Evolutionary conservation across 257 asterid genomes (phyloP).

Genomic region (Solanum chmielewskii): DNA sequence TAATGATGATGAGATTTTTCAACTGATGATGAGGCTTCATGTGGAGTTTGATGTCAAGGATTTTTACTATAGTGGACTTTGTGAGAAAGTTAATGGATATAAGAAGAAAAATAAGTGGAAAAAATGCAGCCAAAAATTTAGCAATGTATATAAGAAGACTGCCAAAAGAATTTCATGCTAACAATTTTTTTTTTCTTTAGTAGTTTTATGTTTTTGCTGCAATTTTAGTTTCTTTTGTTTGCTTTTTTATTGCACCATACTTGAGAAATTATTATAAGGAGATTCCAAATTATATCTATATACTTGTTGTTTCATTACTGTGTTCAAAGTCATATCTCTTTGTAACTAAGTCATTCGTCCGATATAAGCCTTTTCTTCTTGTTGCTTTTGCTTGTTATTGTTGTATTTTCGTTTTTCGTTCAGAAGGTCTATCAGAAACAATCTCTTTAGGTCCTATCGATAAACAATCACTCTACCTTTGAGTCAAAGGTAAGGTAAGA

Average conservation of each 20-base stretch:
- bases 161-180: conserved; percentile 17
- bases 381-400: not conserved
- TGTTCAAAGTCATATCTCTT: not conserved
- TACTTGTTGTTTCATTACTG: not conserved
- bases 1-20: conserved; percentile 17
- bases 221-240: conserved; percentile 1
- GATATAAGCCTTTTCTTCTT: not conserved
- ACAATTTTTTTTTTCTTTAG: not conserved
- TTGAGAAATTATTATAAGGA: not conserved
- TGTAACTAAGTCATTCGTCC: not conserved
- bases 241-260: conserved; percentile 19
- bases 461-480: not conserved
- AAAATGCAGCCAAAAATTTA: conserved; percentile 8
- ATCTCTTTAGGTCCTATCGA: no score
- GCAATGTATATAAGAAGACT: conserved; percentile 8
- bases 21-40: conserved; percentile 14
- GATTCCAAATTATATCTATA: not conserved
- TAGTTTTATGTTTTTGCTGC: conserved; percentile 24
- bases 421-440: no score
- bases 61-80: conserved; percentile 34
- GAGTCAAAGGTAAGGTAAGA: not conserved
- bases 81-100: conserved; percentile 15
- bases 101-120: conserved; percentile 4
- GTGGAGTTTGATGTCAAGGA: conserved; percentile 18
- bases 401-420: not conserved